Conservation (phyloP, 1,139 yeast genomes). For the Yamadazyma dendronema region DNA sequence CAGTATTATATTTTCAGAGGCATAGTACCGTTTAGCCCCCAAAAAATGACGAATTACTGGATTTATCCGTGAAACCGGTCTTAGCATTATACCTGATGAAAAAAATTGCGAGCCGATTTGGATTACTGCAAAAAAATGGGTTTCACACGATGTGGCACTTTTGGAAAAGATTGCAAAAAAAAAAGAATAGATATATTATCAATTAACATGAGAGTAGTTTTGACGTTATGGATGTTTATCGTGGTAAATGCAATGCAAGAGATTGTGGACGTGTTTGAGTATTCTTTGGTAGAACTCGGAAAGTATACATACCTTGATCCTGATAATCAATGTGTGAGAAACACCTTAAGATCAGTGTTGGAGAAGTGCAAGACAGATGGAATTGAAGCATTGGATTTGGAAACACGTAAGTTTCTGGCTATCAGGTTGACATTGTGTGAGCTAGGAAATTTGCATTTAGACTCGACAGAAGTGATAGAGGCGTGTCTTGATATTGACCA, state of each 20-base stretch:
- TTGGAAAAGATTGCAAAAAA: not conserved
- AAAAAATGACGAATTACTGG: not conserved
- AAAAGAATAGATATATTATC: too few species aligned
- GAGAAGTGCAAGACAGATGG: conserved; percentile 30
- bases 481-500: conserved; percentile 22
- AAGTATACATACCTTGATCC: conserved; percentile 6
- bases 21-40: not conserved
- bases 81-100: not conserved
- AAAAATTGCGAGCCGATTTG: conserved; percentile 4
- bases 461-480: conserved; percentile 37
- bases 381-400: conserved; percentile 29
- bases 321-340: conserved; percentile 21
- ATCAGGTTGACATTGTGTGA: conserved; percentile 54
- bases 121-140: conserved; percentile 7
- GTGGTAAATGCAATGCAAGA: not conserved
- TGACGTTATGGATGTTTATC: not conserved
- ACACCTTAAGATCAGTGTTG: conserved; percentile 26
- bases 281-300: conserved; percentile 6
- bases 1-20: conserved; percentile 17
- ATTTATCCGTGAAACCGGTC: not conserved
- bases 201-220: too few species aligned
- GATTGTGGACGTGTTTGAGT: not conserved
- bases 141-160: not conserved
- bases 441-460: conserved; percentile 43
- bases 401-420: conserved; percentile 38